Evolutionary conservation across 2,329 filamentous ascomycete genomes (phyloP).

Genomic region (Fusarium acutatum): DNA sequence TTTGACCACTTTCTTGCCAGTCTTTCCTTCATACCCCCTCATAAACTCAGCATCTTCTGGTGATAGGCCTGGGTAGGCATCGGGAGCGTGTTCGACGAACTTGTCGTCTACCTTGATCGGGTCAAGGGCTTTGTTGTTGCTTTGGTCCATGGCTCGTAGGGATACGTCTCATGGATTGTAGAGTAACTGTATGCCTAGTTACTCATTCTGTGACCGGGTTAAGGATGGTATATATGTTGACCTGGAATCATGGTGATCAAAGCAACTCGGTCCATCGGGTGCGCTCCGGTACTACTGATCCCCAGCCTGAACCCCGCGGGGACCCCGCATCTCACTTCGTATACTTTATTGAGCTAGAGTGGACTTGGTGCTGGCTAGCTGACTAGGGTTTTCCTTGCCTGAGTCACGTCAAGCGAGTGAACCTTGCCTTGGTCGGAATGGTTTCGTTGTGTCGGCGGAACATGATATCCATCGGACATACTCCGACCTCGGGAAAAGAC

Average conservation of each 20-base stretch:
- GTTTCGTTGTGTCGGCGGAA: not conserved
- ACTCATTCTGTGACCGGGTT: fast-evolving
- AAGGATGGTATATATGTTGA: not conserved
- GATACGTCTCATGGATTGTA: no score
- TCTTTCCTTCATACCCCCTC: constrained; percentile 19
- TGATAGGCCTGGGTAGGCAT: constrained; percentile 37
- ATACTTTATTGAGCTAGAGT: no score
- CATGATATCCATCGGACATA: not conserved
- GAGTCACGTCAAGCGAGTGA: not conserved
- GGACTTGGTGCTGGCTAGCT: not conserved
- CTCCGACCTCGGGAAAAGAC: not conserved
- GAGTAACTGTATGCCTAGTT: fast-evolving
- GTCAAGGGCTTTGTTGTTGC: not conserved
- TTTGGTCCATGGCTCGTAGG: not conserved
- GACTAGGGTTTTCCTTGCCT: not conserved
- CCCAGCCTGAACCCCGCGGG: not conserved
- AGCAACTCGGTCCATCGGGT: not conserved
- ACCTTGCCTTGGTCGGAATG: not conserved
- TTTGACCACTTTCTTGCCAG: constrained; percentile 24
- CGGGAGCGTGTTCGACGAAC: not conserved
- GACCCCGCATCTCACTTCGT: not conserved
- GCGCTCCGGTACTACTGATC: not conserved
- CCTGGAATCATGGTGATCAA: not conserved
- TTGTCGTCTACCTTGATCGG: not conserved
- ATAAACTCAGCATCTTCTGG: constrained; percentile 27